Evolutionary conservation across 2,329 filamentous ascomycete species (phyloP).

Genomic region (Helotiales sp.): DNA sequence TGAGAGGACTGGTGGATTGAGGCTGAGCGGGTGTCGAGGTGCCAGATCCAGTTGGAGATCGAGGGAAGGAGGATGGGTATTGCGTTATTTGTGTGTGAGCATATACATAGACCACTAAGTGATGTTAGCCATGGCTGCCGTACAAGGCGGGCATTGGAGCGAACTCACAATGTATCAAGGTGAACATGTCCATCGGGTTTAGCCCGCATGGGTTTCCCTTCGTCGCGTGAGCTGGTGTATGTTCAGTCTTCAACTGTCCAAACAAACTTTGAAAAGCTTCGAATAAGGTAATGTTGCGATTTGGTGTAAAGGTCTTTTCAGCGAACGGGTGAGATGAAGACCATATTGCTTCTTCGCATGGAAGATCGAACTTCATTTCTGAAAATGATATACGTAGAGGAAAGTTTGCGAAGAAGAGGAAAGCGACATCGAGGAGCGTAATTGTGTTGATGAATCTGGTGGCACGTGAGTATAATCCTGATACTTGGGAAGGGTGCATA

Average conservation of each 20-base stretch:
- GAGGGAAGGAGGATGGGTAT: constrained; percentile 17
- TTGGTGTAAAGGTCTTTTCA: constrained; percentile 39
- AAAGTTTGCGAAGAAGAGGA: constrained; percentile 46
- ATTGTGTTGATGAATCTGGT: constrained; percentile 41
- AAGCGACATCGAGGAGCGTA: constrained; percentile 44
- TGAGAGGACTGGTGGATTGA: neutral
- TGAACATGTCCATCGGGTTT: constrained; percentile 27
- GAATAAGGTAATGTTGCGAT: constrained; percentile 38
- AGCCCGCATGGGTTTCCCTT: constrained; percentile 21
- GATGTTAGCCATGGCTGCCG: neutral
- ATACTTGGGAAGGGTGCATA: constrained; percentile 21
- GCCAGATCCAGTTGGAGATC: constrained; percentile 3
- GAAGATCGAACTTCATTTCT: constrained; percentile 45
- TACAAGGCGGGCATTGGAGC: neutral
- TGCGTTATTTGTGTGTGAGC: constrained; percentile 24
- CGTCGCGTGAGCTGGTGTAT: constrained; percentile 2
- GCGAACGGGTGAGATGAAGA: constrained; percentile 42
- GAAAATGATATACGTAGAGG: constrained; percentile 41
- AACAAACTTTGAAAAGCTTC: constrained; percentile 43
- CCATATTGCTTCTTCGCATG: constrained; percentile 42
- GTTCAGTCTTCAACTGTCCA: constrained; percentile 6
- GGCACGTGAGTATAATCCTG: neutral
- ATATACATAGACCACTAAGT: constrained; percentile 25
- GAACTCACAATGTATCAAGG: constrained; percentile 25
- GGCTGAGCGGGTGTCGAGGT: constrained; percentile 4